Base-by-base conservation (phyloP, 75 land plant genomes). In the Selaginella moellendorffii region DNA sequence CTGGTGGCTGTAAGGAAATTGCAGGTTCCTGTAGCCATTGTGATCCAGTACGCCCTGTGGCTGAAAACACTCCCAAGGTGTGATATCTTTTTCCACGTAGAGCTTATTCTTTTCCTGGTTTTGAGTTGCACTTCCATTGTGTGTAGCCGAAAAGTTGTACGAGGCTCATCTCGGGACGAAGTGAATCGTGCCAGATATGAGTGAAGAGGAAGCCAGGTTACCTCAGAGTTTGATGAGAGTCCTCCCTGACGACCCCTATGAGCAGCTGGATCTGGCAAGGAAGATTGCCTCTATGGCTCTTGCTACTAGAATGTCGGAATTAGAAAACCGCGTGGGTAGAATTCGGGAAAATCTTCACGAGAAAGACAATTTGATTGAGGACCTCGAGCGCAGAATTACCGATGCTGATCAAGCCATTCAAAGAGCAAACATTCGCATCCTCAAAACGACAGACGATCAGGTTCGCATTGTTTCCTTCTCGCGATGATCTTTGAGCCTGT, bases 231-330 rank as follows among this genome's bases (percentile, higher is more conserved):
- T 36, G 46, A 36, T 36, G 46, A 36, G 46, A 36, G 81, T 82
- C 56, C 81, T 88, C 0, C 93, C 93, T 26, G 70, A 73, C 51
- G 89, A 88, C 61, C 93, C 93, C 0, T 88, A 85, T 63, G 93
- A 88, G 12, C 93, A 88, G 78, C 82, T 88, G 65, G 93, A 88
- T 66, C 66, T 88, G 54, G 93, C 93, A 20, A 61, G 93, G 61
- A 85, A 82, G 75, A 80, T 88, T 63, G 85, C 93, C 0, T 82
- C 93, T 54, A 80, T 88, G 78, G 93, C 93, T 14, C 80, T 88
- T 31, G 81, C 85, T 2, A 74, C 88, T 18, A 68, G 93, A 27
- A 85, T 88, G 24, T 76, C 86, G 36, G 72, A 72, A 54, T 76
- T 88, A 14, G 93, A 88, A 60, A 36, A 36, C 14, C 46, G 46